A percentile compares a stretch with the other conserved stretches of the same genome.
phyloP scores from a whole-genome alignment of 305 asterid species.

The Ilex paraguariensis region DNA sequence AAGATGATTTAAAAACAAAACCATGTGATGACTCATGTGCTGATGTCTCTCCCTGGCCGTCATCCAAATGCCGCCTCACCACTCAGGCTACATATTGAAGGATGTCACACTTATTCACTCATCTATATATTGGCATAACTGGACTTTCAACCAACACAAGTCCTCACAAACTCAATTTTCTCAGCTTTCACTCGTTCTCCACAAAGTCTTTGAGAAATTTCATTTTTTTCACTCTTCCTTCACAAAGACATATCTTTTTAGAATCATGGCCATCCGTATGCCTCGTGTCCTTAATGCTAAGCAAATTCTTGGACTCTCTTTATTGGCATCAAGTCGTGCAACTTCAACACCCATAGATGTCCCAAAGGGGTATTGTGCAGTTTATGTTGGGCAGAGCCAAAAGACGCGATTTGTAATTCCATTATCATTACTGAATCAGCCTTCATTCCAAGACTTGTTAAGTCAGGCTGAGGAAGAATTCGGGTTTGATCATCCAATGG shows the following conservation, averaged over 20 bases:
- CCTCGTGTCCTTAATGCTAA: background rate
- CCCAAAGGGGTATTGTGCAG: constrained; percentile 7
- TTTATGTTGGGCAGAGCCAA: constrained; percentile 9
- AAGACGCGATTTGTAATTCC: constrained; percentile 21
- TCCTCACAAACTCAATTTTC: background rate
- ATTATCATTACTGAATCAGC: constrained; percentile 16
- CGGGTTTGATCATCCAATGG: constrained; percentile 26
- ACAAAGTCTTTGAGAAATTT: too few species aligned
- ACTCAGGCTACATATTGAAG: background rate
- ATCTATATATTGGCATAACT: background rate
- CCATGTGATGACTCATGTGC: constrained; percentile 19
- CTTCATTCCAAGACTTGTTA: constrained; percentile 20
- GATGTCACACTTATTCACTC: background rate
- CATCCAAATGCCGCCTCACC: background rate
- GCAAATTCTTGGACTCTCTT: background rate
- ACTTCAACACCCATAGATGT: constrained; percentile 2
- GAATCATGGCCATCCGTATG: background rate
- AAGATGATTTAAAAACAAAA: constrained; percentile 1
- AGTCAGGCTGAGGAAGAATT: constrained; percentile 23
- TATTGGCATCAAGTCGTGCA: background rate
- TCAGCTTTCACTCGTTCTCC: background rate
- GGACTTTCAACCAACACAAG: background rate
- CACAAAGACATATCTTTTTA: too few species aligned
- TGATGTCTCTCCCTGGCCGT: constrained; percentile 4
- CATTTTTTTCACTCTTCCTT: background rate